phyloP scores from a whole-genome alignment of 805 yeast species.

The Wickerhamiella australiensis region DNA sequence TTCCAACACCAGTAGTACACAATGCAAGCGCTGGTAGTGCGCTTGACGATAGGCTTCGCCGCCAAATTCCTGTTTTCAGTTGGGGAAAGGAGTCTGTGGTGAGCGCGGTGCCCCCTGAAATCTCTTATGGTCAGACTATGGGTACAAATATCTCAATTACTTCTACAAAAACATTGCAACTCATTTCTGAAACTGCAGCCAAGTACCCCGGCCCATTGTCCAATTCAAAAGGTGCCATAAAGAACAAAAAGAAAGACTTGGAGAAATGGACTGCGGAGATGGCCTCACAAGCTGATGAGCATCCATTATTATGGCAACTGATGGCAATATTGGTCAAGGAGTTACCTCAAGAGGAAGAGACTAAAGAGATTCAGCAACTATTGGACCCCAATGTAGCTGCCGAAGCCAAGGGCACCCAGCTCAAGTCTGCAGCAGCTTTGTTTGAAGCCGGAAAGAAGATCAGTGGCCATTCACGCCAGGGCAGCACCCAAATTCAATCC shows the following conservation, averaged over 20 bases:
- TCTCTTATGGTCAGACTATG: slow-evolving; percentile 6
- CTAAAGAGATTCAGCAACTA: slow-evolving; percentile 1
- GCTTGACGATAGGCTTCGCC: not conserved
- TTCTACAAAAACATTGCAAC: not conserved
- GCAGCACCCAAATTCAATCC: slow-evolving; percentile 22
- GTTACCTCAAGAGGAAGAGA: slow-evolving; percentile 9
- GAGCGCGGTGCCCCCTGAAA: slow-evolving; percentile 6
- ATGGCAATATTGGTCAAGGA: slow-evolving; percentile 16
- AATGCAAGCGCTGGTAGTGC: not conserved
- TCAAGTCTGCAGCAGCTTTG: slow-evolving; percentile 21
- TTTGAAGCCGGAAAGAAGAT: slow-evolving; percentile 21
- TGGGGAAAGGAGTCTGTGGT: slow-evolving; percentile 10
- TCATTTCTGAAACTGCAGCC: slow-evolving; percentile 19
- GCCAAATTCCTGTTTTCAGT: slow-evolving; percentile 11
- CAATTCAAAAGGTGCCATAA: slow-evolving; percentile 33
- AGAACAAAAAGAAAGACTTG: slow-evolving; percentile 52
- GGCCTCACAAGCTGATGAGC: slow-evolving; percentile 20
- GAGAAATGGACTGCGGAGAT: slow-evolving; percentile 50
- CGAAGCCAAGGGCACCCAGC: slow-evolving; percentile 1
- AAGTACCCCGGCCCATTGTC: slow-evolving; percentile 60
- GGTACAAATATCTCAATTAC: slow-evolving; percentile 3
- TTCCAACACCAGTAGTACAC: not conserved
- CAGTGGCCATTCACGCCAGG: slow-evolving; percentile 7
- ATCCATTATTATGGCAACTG: slow-evolving; percentile 14
- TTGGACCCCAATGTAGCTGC: slow-evolving; percentile 11